Base-by-base conservation (phyloP, 352 stramenopile species). In the Globisporangium sylvaticum region DNA sequence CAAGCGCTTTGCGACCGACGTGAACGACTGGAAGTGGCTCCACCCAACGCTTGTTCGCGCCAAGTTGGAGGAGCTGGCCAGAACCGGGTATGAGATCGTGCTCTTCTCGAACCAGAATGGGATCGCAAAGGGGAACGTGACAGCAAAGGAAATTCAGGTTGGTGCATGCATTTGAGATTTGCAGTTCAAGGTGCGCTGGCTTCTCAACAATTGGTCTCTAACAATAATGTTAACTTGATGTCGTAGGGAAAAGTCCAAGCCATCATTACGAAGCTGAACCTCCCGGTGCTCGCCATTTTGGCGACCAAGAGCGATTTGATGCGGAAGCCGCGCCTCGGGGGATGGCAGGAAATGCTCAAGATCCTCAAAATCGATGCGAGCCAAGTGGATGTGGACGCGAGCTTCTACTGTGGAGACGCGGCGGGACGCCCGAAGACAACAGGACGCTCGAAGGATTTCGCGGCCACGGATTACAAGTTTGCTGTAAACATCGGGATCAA, bases 51-150 rank as follows among this genome's bases (percentile, higher is more conserved):
- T 73, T 6, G 87, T 93, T 24, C 64, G 60, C 1, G 42, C 74
- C 1, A 92, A 88, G 58, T 71, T 96, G 22, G 39, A 67, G 29
- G 66, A 83, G 24, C 69, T 94, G 31, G 70, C 68, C 15, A 59
- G 62, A 8, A 70, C 84, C 8, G 83, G 81, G 0, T 94, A 80
- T 64, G 70, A 72, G 42, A 67, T 96, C 15, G 76, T 84, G 5
- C 80, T 96, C 34, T 83, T 94, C 54, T 96, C 88, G 24, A 96
- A 96, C 74, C 88, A 96, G 64, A 92, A 93, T 44, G 88, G 88
- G 10, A 74, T 96, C 25, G 82, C 81, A 42, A 92, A 91, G 69
- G 87, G 88, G 52, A 91, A 93, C 29, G 80, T 85, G 6, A 80
- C 69, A 1, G 79, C 68, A 2, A 62, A 58, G 0, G 80, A 92